A percentile compares a stretch with the other conserved stretches of the same genome.
Conservation (phyloP, 2,329 filamentous ascomycete genomes). For the Fusarium buharicum region DNA sequence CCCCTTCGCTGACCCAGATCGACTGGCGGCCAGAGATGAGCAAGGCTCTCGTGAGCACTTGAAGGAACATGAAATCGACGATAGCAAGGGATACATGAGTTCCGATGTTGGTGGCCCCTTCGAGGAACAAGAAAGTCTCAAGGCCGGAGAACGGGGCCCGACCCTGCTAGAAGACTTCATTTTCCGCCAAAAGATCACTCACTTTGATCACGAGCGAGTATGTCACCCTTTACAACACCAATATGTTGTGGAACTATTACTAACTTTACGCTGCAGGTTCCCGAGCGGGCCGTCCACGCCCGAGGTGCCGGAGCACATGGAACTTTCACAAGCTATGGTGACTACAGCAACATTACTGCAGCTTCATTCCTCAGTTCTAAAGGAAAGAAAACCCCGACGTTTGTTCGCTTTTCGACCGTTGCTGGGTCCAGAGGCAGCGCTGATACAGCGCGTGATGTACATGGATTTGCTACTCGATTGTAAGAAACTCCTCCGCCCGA, state of each 20-base stretch:
- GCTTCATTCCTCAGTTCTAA: constrained; percentile 69
- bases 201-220: constrained; percentile 77
- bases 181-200: constrained; percentile 76
- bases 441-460: constrained; percentile 77
- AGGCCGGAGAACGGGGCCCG: constrained; percentile 72
- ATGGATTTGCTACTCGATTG: constrained; percentile 70
- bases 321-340: constrained; percentile 73
- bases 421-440: constrained; percentile 74
- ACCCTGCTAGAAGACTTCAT: constrained; percentile 78
- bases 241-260: constrained; percentile 5
- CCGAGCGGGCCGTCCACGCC: constrained; percentile 75
- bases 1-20: constrained; percentile 48
- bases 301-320: constrained; percentile 76
- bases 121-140: constrained; percentile 72
- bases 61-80: constrained; percentile 58
- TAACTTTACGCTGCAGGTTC: constrained; percentile 52
- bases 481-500: constrained; percentile 40
- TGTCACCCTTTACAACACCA: constrained; percentile 28
- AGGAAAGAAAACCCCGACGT: constrained; percentile 70
- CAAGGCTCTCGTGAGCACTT: constrained; percentile 49
- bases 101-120: constrained; percentile 76
- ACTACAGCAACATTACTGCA: constrained; percentile 74
- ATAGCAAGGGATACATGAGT: constrained; percentile 67
- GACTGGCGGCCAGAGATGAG: constrained; percentile 43
- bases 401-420: constrained; percentile 80